phyloP scores from a whole-genome alignment of 1,284 basidiomycete genomes.

The Apiotrichum laibachii region DNA sequence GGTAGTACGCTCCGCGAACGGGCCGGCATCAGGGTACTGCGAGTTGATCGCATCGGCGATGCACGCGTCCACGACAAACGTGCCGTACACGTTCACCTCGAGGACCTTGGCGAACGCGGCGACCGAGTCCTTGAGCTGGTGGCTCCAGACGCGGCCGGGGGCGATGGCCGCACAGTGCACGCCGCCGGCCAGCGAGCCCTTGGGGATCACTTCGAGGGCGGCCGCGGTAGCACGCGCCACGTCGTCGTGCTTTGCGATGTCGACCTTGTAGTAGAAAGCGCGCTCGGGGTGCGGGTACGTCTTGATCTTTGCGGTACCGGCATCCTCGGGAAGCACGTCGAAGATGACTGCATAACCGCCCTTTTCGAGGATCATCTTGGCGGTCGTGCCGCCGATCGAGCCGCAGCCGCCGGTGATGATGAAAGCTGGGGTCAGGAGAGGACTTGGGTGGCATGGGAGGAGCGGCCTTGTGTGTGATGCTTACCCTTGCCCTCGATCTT shows the following conservation, averaged over 20 bases:
- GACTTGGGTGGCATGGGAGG: no score
- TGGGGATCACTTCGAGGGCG: slow-evolving; percentile 22
- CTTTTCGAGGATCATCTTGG: slow-evolving; percentile 22
- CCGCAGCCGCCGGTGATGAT: slow-evolving; percentile 33
- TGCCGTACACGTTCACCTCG: slow-evolving; percentile 32
- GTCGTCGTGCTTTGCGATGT: slow-evolving; percentile 20
- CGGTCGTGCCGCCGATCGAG: slow-evolving; percentile 26
- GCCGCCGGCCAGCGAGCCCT: slow-evolving; percentile 29
- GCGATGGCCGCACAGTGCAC: slow-evolving; percentile 37
- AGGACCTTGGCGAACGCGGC: slow-evolving; percentile 27
- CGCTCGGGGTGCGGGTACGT: slow-evolving; percentile 21
- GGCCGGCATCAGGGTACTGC: slow-evolving; percentile 27
- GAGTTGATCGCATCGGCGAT: slow-evolving; percentile 40
- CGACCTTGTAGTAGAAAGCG: slow-evolving; percentile 23
- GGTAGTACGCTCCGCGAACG: slow-evolving; percentile 14
- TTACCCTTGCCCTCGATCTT: slow-evolving; percentile 18
- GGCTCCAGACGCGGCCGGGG: slow-evolving; percentile 17
- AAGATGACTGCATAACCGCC: slow-evolving; percentile 26
- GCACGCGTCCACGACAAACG: slow-evolving; percentile 31
- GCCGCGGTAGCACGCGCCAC: slow-evolving; percentile 14
- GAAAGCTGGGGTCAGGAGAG: slow-evolving; percentile 19
- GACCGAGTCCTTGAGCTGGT: slow-evolving; percentile 20
- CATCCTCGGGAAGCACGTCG: slow-evolving; percentile 23
- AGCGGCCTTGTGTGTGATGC: not conserved
- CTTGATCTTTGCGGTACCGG: slow-evolving; percentile 22